Conservation (phyloP, 2,329 filamentous ascomycete genomes). For the Fusarium vanettenii region DNA sequence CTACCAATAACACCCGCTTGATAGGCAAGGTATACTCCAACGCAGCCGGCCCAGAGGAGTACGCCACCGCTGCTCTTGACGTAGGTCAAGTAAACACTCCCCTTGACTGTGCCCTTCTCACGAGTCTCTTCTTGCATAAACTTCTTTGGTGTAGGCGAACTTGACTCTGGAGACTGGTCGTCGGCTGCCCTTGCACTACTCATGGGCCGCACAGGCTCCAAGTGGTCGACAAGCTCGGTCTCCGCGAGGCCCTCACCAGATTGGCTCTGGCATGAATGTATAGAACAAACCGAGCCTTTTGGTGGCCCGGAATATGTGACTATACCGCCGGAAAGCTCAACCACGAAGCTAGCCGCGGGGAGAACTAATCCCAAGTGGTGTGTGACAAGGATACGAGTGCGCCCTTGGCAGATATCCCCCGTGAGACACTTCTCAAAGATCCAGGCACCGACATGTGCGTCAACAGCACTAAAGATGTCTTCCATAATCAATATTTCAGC, state of each 20-base stretch:
- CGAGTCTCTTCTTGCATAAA: slow-evolving; percentile 80
- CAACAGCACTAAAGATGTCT: slow-evolving; percentile 84
- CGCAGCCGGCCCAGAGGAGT: slow-evolving; percentile 66
- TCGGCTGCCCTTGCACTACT: slow-evolving; percentile 50
- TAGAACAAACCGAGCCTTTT: neutral
- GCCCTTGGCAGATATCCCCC: slow-evolving; percentile 73
- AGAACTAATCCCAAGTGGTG: slow-evolving; percentile 80
- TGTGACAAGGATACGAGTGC: slow-evolving; percentile 84
- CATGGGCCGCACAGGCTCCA: slow-evolving; percentile 56
- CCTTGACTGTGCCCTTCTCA: slow-evolving; percentile 75
- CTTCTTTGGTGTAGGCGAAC: slow-evolving; percentile 66
- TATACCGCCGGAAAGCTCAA: slow-evolving; percentile 75
- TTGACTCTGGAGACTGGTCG: neutral
- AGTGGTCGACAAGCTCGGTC: slow-evolving; percentile 60
- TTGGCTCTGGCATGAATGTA: neutral
- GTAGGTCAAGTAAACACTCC: slow-evolving; percentile 73
- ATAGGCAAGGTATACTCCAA: slow-evolving; percentile 63
- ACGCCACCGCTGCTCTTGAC: slow-evolving; percentile 73
- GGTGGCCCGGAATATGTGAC: slow-evolving; percentile 57
- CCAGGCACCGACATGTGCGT: slow-evolving; percentile 81
- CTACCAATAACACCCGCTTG: slow-evolving; percentile 65
- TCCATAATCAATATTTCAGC: slow-evolving; percentile 81
- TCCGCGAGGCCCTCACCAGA: slow-evolving; percentile 55
- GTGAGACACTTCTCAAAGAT: slow-evolving; percentile 80
- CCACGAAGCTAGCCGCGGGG: slow-evolving; percentile 76